phyloP scores from a whole-genome alignment of 1,284 basidiomycete species.

The Moesziomyces sp. region DNA sequence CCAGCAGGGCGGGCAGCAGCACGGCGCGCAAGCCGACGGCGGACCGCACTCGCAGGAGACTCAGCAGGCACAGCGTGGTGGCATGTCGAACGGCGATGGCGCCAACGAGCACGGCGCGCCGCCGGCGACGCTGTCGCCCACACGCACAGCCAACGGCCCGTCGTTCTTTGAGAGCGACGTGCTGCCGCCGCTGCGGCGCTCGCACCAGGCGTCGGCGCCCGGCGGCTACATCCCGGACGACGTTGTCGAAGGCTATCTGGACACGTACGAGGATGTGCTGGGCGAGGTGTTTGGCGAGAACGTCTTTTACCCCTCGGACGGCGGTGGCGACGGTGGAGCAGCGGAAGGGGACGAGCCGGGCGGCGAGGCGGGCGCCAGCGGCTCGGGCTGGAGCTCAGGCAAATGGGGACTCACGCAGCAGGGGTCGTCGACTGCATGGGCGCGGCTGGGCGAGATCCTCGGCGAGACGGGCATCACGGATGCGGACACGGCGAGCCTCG shows the following conservation, averaged over 20 bases:
- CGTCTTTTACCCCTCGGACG: slow-evolving; percentile 29
- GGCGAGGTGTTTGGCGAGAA: slow-evolving; percentile 70
- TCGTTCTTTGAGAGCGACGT: slow-evolving; percentile 70
- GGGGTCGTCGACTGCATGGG: slow-evolving; percentile 60
- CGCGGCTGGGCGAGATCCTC: slow-evolving; percentile 58
- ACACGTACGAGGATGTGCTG: slow-evolving; percentile 72
- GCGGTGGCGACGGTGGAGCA: slow-evolving; percentile 4
- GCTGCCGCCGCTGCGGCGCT: slow-evolving; percentile 70
- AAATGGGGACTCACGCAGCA: slow-evolving; percentile 59
- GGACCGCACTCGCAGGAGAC: background rate
- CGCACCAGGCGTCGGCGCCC: slow-evolving; percentile 64
- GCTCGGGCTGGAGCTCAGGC: slow-evolving; percentile 50
- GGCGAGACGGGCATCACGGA: slow-evolving; percentile 34
- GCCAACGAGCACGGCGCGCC: slow-evolving; percentile 12
- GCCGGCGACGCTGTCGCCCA: slow-evolving; percentile 30
- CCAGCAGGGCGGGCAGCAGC: slow-evolving; percentile 4
- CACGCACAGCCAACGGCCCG: slow-evolving; percentile 21
- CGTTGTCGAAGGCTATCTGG: slow-evolving; percentile 71
- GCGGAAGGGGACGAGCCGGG: slow-evolving; percentile 5
- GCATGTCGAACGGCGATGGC: slow-evolving; percentile 7
- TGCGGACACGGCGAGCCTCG: slow-evolving; percentile 18
- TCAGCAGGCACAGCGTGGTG: background rate
- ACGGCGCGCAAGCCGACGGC: background rate
- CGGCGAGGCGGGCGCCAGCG: slow-evolving; percentile 10
- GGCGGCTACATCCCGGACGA: slow-evolving; percentile 71